Evolutionary conservation across 2,329 filamentous ascomycete genomes (phyloP).

Genomic region (Penicillium sp.): DNA sequence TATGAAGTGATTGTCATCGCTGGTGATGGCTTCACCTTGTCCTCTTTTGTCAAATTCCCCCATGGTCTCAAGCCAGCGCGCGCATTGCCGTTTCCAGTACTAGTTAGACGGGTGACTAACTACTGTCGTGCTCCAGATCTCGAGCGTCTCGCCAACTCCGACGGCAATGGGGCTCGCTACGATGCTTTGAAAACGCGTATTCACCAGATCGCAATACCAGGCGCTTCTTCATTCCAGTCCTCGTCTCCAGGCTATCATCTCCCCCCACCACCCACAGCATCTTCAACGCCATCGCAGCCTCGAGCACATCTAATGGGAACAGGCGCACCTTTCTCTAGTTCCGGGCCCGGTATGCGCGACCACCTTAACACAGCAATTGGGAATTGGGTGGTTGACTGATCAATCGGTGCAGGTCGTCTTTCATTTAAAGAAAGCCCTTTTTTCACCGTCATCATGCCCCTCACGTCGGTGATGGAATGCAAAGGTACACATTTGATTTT

Average conservation of each 20-base stretch:
- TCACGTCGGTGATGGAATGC: slow-evolving; percentile 62
- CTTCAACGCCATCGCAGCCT: slow-evolving; percentile 22
- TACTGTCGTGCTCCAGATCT: slow-evolving; percentile 14
- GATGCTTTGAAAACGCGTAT: slow-evolving; percentile 31
- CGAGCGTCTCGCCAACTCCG: slow-evolving; percentile 16
- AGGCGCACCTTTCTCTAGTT: slow-evolving; percentile 27
- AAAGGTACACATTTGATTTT: slow-evolving; percentile 54
- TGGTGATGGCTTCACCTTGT: background rate
- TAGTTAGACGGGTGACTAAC: no score
- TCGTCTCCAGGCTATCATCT: slow-evolving; percentile 19
- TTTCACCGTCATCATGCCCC: slow-evolving; percentile 61
- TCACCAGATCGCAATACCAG: slow-evolving; percentile 26
- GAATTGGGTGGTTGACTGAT: slow-evolving; percentile 13
- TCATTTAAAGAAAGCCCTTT: slow-evolving; percentile 77
- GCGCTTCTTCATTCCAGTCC: slow-evolving; percentile 21
- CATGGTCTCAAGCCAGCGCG: background rate
- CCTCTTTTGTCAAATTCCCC: background rate
- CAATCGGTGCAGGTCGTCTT: slow-evolving; percentile 40
- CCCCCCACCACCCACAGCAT: slow-evolving; percentile 20
- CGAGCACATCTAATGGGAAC: slow-evolving; percentile 23
- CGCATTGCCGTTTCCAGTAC: no score
- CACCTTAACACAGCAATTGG: no score
- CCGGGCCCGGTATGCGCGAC: slow-evolving; percentile 20
- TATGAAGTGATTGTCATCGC: background rate
- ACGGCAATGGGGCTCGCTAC: slow-evolving; percentile 19